Conservation (phyloP, 2,329 filamentous ascomycete species). For the Monosporascus ibericus region DNA sequence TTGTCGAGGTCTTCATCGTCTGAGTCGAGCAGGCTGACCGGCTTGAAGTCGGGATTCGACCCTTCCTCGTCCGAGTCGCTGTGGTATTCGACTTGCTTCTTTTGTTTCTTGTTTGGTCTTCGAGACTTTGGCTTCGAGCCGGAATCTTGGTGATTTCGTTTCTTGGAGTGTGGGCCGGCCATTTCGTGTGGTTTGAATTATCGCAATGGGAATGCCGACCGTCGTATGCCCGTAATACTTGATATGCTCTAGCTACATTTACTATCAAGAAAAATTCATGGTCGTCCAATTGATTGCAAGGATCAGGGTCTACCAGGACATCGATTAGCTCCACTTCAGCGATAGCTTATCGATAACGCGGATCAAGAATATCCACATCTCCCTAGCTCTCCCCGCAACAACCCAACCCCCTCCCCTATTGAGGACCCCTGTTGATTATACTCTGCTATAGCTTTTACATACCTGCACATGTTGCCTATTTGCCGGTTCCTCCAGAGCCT, state of each 20-base stretch:
- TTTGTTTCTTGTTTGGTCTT: conserved; percentile 45
- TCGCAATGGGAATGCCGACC: not conserved
- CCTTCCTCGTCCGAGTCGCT: conserved; percentile 44
- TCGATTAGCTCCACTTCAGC: not conserved
- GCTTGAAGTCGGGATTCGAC: conserved; percentile 37
- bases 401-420: no score
- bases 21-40: conserved; percentile 50
- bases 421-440: no score
- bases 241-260: not conserved
- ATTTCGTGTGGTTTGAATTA: conserved; percentile 8
- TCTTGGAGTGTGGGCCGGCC: conserved; percentile 20
- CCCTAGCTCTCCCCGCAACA: no score
- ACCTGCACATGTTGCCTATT: no score
- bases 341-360: not conserved
- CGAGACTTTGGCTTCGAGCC: conserved; percentile 23
- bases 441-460: no score
- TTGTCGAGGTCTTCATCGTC: conserved; percentile 53
- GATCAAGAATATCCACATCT: no score
- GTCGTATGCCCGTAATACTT: not conserved
- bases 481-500: no score
- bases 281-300: not conserved
- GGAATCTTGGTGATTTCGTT: conserved; percentile 21
- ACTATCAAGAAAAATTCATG: not conserved
- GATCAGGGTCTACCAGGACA: not conserved
- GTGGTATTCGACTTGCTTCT: conserved; percentile 43